These are phyloP conservation scores for Naganishia vishniacii DNA, from an alignment of 768 basidiomycete species.

Conservation along the genomic window DNA sequence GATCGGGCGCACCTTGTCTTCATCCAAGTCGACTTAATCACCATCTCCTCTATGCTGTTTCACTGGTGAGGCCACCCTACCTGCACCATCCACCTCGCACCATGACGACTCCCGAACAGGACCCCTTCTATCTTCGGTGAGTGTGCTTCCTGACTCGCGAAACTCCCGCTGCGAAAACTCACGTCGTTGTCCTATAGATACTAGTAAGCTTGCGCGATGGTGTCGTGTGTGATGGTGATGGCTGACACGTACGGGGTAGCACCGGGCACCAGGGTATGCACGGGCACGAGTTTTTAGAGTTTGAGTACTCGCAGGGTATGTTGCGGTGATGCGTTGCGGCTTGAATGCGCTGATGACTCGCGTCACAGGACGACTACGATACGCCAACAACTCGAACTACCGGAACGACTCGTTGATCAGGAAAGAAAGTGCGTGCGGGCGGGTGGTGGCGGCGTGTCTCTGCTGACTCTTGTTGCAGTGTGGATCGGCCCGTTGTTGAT, in stretches of 20 bases:
- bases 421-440: slow-evolving; percentile 79
- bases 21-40: background rate
- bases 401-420: slow-evolving; percentile 93
- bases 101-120: slow-evolving; percentile 35
- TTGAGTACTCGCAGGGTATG: slow-evolving; percentile 87
- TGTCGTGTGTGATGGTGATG: too few relatives aligned
- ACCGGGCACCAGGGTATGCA: slow-evolving; percentile 99
- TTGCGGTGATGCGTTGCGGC: background rate
- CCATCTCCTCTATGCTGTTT: background rate
- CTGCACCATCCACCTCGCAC: background rate
- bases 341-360: background rate
- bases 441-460: background rate
- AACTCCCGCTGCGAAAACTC: background rate
- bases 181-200: slow-evolving; percentile 31
- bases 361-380: slow-evolving; percentile 63
- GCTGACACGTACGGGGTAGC: too few relatives aligned
- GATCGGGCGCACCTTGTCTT: background rate
- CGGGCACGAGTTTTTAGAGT: slow-evolving; percentile 96
- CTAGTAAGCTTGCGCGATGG: slow-evolving; percentile 45
- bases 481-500: slow-evolving; percentile 87
- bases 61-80: background rate
- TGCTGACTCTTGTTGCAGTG: slow-evolving; percentile 56
- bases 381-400: slow-evolving; percentile 99
- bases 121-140: slow-evolving; percentile 50
- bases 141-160: background rate